Evolutionary conservation across 106 monocot species (phyloP).

Genomic region (Acorus calamus): DNA sequence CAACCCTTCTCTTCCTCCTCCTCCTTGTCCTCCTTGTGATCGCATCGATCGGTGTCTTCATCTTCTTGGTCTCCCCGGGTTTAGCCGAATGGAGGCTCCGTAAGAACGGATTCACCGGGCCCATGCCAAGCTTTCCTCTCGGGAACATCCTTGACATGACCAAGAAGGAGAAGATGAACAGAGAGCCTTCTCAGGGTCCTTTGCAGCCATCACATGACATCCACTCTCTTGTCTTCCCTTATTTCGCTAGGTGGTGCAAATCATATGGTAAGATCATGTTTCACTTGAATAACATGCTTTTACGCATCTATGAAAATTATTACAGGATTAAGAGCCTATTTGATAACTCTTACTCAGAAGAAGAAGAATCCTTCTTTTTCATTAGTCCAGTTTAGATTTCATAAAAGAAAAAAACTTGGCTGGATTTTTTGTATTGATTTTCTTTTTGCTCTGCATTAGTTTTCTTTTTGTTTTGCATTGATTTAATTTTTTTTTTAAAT

Average conservation of each 20-base stretch:
- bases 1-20: slow-evolving; percentile 12
- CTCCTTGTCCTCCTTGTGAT: slow-evolving; percentile 1
- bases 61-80: slow-evolving; percentile 28
- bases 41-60: neutral
- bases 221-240: slow-evolving; percentile 50
- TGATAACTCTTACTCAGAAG: no score
- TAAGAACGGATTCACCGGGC: slow-evolving; percentile 49
- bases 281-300: no score
- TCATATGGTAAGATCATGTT: slow-evolving; percentile 30
- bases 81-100: slow-evolving; percentile 11
- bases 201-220: slow-evolving; percentile 31
- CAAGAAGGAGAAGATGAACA: neutral
- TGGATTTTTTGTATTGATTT: no score
- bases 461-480: no score
- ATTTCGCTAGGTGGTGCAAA: slow-evolving; percentile 65
- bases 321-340: no score
- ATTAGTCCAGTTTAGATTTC: no score
- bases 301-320: no score
- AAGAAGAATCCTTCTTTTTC: no score
- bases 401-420: no score
- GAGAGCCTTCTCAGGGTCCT: neutral
- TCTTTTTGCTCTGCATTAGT: no score
- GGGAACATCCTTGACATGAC: slow-evolving; percentile 58
- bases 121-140: slow-evolving; percentile 50
- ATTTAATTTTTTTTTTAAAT: no score